Base-by-base conservation (phyloP, 306 rosid genomes). In the Pterocarpus macrocarpus region DNA sequence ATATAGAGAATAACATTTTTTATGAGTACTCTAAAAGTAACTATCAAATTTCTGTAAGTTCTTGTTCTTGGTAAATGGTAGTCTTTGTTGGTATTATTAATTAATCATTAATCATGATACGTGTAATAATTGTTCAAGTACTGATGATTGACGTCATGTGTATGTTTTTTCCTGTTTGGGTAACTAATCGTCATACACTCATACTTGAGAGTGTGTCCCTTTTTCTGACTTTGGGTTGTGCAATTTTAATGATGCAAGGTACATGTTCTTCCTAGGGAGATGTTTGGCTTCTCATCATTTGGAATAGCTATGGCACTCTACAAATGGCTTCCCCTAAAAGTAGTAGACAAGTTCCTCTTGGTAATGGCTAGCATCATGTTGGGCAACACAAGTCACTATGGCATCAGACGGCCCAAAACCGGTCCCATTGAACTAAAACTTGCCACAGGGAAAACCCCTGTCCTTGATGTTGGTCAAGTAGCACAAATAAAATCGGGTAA, bases 361-460 rank as follows among this genome's bases (percentile, higher is more conserved):
- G 58, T 92, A 0, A 49, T 68, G 0, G 64, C 98, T 44, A 88
- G 22, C 36, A 45, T 92, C 47, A 77, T 82, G 15, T 53, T 96
- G 8, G 99, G 99, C 0, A 96, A 87, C 83, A 95, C 97, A 0
- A 94, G 88, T 11, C 83, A 90, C 47, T 81, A 86, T 8, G 99
- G 99, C 16, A 92, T 96, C 77, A 89, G 84, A 34, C 86, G 99
- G 63, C 99, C 99, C 1, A 96, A 96, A 84, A 87, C 95, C 0
- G 99, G 99, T 0, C 99, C 99, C 12, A 72, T 96, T 4, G 97
- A 96, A 82, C 98, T 90, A 0, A 96, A 96, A 78, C 88, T 91
- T 14, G 91, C 84, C 16, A 92, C 99, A 0, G 99, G 99, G 0
- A 96, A 90, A 78, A 93, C 94, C 78, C 99, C 99, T 0, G 97